A percentile compares a stretch with the other conserved stretches of the same genome.
Evolutionary conservation across 2,329 filamentous ascomycete genomes (phyloP).

Genomic region (Plectosphaerella cucumerina): DNA sequence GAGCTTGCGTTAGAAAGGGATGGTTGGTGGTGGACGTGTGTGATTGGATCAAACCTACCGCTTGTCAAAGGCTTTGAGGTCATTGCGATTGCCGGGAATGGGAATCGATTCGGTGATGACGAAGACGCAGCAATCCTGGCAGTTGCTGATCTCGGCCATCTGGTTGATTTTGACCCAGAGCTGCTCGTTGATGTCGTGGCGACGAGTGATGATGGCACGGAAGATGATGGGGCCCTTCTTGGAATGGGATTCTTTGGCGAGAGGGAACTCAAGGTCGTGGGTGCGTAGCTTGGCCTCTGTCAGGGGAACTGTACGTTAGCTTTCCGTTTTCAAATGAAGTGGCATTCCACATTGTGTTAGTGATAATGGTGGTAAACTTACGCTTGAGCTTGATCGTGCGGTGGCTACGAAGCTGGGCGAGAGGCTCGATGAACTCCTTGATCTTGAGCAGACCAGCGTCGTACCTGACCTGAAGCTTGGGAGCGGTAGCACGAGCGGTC

Average conservation of each 20-base stretch:
- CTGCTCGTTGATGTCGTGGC: background rate
- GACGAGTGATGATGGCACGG: background rate
- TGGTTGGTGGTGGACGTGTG: too few relatives aligned
- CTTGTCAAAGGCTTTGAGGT: background rate
- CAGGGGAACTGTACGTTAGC: background rate
- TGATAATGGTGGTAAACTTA: background rate
- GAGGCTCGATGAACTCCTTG: background rate
- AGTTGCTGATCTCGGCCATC: background rate
- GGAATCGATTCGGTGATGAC: too few relatives aligned
- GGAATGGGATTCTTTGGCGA: too few relatives aligned
- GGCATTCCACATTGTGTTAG: too few relatives aligned
- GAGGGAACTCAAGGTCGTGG: conserved; percentile 41
- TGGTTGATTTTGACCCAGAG: background rate
- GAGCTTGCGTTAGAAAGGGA: too few relatives aligned
- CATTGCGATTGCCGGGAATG: background rate
- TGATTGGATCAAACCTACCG: background rate
- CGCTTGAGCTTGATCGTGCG: background rate
- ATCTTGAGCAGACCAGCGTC: background rate
- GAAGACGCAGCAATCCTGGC: background rate
- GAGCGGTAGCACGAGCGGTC: background rate
- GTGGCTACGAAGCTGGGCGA: background rate
- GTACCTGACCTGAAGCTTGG: background rate
- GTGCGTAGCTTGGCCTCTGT: conserved; percentile 36
- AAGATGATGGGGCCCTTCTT: background rate
- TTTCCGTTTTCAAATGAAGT: background rate